phyloP scores from a whole-genome alignment of 2,329 filamentous ascomycete species.

The Ambrosiella beaveri region DNA sequence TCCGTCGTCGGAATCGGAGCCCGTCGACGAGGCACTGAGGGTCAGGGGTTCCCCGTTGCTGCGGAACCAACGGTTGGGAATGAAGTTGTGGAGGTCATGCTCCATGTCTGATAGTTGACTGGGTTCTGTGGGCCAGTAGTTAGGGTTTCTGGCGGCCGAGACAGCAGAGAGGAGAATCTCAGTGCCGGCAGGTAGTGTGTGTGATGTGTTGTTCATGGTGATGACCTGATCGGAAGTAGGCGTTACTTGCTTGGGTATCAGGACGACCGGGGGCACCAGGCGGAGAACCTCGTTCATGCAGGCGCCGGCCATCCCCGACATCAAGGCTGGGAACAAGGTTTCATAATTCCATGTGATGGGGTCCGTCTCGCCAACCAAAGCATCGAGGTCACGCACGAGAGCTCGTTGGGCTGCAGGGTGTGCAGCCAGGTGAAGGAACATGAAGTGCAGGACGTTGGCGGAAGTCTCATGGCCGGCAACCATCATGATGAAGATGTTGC shows the following conservation, averaged over 20 bases:
- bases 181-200: conserved; percentile 38
- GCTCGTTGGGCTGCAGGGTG: conserved; percentile 44
- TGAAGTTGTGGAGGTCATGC: conserved; percentile 48
- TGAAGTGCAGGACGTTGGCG: conserved; percentile 57
- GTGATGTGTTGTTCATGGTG: conserved; percentile 37
- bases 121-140: conserved; percentile 45
- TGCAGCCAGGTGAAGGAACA: conserved; percentile 49
- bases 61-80: conserved; percentile 56
- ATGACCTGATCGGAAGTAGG: conserved; percentile 36
- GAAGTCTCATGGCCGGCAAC: conserved; percentile 70
- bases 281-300: conserved; percentile 65
- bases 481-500: conserved; percentile 52
- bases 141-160: conserved; percentile 48
- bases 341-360: conserved; percentile 56
- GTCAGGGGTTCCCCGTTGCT: conserved; percentile 4
- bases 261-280: conserved; percentile 51
- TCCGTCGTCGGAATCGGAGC: conserved; percentile 27
- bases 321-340: conserved; percentile 42
- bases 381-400: conserved; percentile 53
- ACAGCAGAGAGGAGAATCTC: conserved; percentile 39
- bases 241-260: conserved; percentile 50
- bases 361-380: conserved; percentile 37
- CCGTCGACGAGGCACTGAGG: conserved; percentile 17
- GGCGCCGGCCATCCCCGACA: conserved; percentile 54
- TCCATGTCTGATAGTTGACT: conserved; percentile 26